Base-by-base conservation (phyloP, 106 monocot genomes). In the Platanthera zijinensis region DNA sequence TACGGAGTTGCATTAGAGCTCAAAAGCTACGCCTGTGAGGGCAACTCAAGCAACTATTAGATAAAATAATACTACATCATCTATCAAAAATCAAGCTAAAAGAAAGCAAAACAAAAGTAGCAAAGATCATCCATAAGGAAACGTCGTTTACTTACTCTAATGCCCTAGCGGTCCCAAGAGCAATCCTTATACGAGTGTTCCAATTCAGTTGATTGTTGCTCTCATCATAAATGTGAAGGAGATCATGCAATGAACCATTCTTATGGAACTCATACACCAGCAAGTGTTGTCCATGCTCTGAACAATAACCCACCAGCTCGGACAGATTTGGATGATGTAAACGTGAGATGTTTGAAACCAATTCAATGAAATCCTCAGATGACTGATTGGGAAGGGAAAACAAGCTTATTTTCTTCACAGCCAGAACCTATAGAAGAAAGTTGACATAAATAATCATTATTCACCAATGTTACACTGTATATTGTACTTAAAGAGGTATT, bases 291-390 rank as follows among this genome's bases (percentile, higher is more conserved):
- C 89, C 89, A 75, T 87, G 78, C 77, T 92, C 92, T 28, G 83
- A 85, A 71, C 92, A 92, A 78, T 92, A 92, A 30, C 92, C 92
- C 47, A 82, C 84, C 46, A 92, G 78, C 76, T 84, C 89, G 51
- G 89, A 80, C 48, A 92, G 76, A 76, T 89, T 92, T 56, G 89
- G 89, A 82, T 92, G 92, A 71, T 82, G 87, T 72, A 92, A 73
- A 19, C 69, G 78, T 46, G 92, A 82, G 30, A 92, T 77, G 47
- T 83, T 82, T 7, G 82, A 83, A 68, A 92, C 85, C 62, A 92
- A 53, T 49, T 85, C 81, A 54, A 89, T 77, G 80, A 92, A 92
- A 61, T 87, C 81, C 10, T 92, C 82, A 69, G 83, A 57, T 17
- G 87, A 78, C 73, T 82, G 79, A 69, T 53, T 80, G 14, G 80